These are phyloP conservation scores for Leccinum rimulosum DNA, from an alignment of 768 basidiomycete species.

Conservation along the genomic window DNA sequence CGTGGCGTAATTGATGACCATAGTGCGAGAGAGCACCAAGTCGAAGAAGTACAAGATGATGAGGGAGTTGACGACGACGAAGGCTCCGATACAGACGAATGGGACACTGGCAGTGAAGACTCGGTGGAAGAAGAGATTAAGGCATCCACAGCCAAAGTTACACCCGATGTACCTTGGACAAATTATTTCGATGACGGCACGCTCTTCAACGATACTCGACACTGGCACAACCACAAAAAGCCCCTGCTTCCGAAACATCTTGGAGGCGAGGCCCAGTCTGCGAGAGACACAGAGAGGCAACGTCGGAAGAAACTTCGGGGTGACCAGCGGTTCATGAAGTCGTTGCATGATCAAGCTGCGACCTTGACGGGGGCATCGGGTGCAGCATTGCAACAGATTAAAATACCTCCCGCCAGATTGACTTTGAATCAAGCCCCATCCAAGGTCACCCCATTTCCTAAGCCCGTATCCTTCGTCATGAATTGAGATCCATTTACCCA, in stretches of 20 bases:
- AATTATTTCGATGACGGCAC: conserved; percentile 39
- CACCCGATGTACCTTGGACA: not conserved
- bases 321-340: conserved; percentile 59
- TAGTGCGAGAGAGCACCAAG: conserved; percentile 4
- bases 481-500: conserved; percentile 2
- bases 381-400: conserved; percentile 46
- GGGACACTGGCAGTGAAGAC: conserved; percentile 21
- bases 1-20: conserved; percentile 13
- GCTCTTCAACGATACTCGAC: conserved; percentile 48
- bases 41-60: conserved; percentile 9
- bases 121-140: conserved; percentile 3
- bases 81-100: conserved; percentile 18
- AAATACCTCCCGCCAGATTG: conserved; percentile 45
- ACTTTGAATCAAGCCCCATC: conserved; percentile 2
- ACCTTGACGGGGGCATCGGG: conserved; percentile 66
- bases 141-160: not conserved
- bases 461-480: not conserved
- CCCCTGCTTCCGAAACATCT: conserved; percentile 52
- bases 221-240: conserved; percentile 57
- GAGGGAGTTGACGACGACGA: conserved; percentile 18
- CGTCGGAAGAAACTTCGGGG: conserved; percentile 36
- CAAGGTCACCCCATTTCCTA: conserved; percentile 11
- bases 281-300: conserved; percentile 34
- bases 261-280: conserved; percentile 41
- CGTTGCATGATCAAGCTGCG: conserved; percentile 55